Conservation (phyloP, 1,284 basidiomycete genomes). For the Rhodotorula mucilaginosa region DNA sequence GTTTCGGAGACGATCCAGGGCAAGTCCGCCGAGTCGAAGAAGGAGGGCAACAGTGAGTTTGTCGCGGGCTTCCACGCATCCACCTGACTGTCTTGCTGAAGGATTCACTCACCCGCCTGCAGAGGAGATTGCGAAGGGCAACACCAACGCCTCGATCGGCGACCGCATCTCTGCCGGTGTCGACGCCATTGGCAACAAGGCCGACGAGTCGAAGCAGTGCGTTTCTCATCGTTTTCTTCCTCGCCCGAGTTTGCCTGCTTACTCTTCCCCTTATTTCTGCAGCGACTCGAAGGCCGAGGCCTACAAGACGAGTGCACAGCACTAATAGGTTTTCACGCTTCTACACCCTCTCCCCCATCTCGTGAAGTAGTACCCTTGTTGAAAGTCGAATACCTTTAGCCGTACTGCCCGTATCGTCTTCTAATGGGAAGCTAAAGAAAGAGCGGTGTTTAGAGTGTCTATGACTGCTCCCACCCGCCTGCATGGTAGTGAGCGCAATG, state of each 20-base stretch:
- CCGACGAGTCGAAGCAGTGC: conserved; percentile 28
- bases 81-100: not conserved
- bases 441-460: too few species aligned
- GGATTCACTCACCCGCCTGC: not conserved
- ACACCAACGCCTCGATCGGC: conserved; percentile 31
- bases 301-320: conserved; percentile 15
- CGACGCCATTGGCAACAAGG: conserved; percentile 37
- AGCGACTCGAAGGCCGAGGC: conserved; percentile 15
- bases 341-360: not conserved
- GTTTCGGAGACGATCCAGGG: conserved; percentile 25
- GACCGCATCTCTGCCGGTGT: conserved; percentile 38
- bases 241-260: too few species aligned
- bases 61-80: too few species aligned
- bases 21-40: conserved; percentile 7
- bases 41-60: conserved; percentile 29
- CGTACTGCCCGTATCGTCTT: too few species aligned
- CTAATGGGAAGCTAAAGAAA: too few species aligned
- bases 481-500: too few species aligned
- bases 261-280: not conserved
- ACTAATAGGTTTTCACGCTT: conserved; percentile 10
- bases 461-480: too few species aligned
- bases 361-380: conserved; percentile 7
- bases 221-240: not conserved
- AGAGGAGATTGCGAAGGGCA: conserved; percentile 38
- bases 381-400: not conserved